Evolutionary conservation across 2,329 filamentous ascomycete genomes (phyloP).

Genomic region (Hymenoscyphus salicellus): DNA sequence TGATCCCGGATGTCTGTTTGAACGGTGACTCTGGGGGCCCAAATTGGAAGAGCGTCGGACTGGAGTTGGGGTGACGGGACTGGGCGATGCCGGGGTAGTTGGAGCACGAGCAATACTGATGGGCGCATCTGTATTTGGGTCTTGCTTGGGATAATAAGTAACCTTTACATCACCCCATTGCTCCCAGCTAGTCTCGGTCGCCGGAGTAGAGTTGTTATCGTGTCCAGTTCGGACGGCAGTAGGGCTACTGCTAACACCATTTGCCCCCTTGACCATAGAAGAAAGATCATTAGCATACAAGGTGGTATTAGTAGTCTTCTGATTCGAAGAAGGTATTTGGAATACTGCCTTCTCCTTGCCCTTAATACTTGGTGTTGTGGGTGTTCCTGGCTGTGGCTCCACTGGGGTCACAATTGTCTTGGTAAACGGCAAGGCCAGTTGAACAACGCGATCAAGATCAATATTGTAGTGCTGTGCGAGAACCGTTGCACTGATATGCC

Average conservation of each 20-base stretch:
- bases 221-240: conserved; percentile 32
- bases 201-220: conserved; percentile 23
- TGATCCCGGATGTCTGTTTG: conserved; percentile 35
- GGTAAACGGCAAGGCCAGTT: conserved; percentile 76
- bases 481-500: conserved; percentile 67
- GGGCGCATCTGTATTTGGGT: conserved; percentile 32
- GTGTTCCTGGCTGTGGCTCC: conserved; percentile 50
- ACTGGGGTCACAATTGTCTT: conserved; percentile 58
- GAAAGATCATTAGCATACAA: conserved; percentile 83
- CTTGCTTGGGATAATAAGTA: conserved; percentile 63
- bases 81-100: conserved; percentile 33
- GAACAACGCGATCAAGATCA: conserved; percentile 75
- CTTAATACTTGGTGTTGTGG: conserved; percentile 60
- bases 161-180: conserved; percentile 80
- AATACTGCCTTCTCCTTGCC: conserved; percentile 67
- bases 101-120: conserved; percentile 25
- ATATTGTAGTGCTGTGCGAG: conserved; percentile 83
- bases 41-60: conserved; percentile 36
- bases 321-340: conserved; percentile 42
- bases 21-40: conserved; percentile 33
- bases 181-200: conserved; percentile 55
- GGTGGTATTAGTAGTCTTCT: conserved; percentile 44
- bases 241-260: conserved; percentile 35
- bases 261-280: conserved; percentile 63
- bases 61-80: conserved; percentile 36